Evolutionary conservation across 768 basidiomycete genomes (phyloP), one percentile per base, ranked within the genome.

Genomic region (Boletellus ananas): DNA sequence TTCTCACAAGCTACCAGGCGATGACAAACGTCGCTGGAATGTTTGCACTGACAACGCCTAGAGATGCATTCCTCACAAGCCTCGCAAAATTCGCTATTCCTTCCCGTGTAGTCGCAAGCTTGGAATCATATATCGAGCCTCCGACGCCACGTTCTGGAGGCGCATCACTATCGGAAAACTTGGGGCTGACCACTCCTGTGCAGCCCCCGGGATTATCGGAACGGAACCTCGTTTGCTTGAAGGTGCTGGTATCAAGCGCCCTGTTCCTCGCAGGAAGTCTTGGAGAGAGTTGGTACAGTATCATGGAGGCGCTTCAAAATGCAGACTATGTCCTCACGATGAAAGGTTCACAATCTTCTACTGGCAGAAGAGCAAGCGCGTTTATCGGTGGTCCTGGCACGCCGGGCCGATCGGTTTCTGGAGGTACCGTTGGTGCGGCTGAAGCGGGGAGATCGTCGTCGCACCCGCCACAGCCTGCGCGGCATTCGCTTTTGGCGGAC

Each of bases 41-140:
- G 72, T 80, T 97, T n/a, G 83, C 82, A 2, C 76, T 97, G 1
- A 71, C 76, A 1, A 97, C 93, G 0, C 93, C 94, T 0, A 80
- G 95, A 17, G 94, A 97, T 53, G 94, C 95, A 0, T 94, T 99
- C 71, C 82, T 97, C 62, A 88, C 83, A 18, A 86, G 82, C 42
- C 78, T 99, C 14, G 81, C 90, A n/a, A 93, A 94, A 63, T 85
- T 90, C 51, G 87, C 94, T 0, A 89, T 97, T n/a, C 95, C 95
- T 0, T 79, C 90, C 0, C 78, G 86, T 3, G 89, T 97, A 11
- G 90, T 99, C 0, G 87, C 90, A 1, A 85, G 86, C 57, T 68
- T 96, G 49, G 90, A 94, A 49, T 70, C 81, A 45, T 66, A 76
- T 61, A 49, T 64, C 13, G 80, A 80, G 45, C 75, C 76, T 2